phyloP scores from a whole-genome alignment of 2,329 filamentous ascomycete genomes.

The Pleomassaria siparia region DNA sequence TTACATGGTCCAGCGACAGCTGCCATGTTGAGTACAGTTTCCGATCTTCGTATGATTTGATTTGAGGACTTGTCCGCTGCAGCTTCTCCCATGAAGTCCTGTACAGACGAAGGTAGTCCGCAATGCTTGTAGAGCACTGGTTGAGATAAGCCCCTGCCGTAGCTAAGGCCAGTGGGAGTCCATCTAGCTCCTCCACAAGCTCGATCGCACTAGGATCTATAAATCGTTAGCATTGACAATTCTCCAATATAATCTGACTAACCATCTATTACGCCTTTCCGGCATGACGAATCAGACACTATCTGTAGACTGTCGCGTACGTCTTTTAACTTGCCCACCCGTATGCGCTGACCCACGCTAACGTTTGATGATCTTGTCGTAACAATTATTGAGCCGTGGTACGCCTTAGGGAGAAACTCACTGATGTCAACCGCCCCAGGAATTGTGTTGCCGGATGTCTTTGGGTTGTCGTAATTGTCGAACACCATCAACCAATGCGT shows the following conservation, averaged over 20 bases:
- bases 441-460: constrained; percentile 16
- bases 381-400: constrained; percentile 48
- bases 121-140: constrained; percentile 29
- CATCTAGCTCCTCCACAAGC: constrained; percentile 19
- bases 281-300: constrained; percentile 30
- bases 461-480: constrained; percentile 45
- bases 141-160: constrained; percentile 25
- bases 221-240: constrained; percentile 7
- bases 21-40: constrained; percentile 44
- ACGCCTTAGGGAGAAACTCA: constrained; percentile 12
- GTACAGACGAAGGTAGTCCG: constrained; percentile 22
- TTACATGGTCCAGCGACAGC: constrained; percentile 43
- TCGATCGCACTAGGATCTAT: constrained; percentile 27
- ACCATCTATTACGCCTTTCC: constrained; percentile 27
- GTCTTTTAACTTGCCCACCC: constrained; percentile 36
- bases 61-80: constrained; percentile 26
- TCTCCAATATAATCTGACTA: constrained; percentile 7
- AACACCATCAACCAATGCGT: constrained; percentile 43
- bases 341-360: constrained; percentile 36
- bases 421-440: constrained; percentile 31
- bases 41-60: constrained; percentile 41
- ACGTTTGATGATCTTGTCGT: constrained; percentile 43
- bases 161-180: constrained; percentile 25
- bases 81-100: constrained; percentile 8
- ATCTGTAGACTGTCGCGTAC: constrained; percentile 36